Base-by-base conservation (phyloP, 2,329 filamentous ascomycete genomes). In the Tolypocladium ovalisporum region DNA sequence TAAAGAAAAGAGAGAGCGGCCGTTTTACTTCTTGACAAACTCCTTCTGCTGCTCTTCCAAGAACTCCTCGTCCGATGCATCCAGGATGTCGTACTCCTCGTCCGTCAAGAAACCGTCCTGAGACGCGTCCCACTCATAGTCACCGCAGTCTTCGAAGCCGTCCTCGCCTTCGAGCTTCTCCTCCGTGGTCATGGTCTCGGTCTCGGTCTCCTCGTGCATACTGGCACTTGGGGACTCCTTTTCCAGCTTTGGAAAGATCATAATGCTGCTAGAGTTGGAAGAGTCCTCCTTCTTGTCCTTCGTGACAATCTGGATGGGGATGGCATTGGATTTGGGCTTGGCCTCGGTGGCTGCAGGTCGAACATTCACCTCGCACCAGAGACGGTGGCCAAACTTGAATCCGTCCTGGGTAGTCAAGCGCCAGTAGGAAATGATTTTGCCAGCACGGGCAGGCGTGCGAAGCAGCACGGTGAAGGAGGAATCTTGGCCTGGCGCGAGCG, bases 241-340 rank as follows among this genome's bases (percentile, higher is more conserved):
- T 65, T 96, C 91, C 42, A 97, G 82, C 72, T 89, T 96, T 60
- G 94, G 94, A 82, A 97, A 97, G 69, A 97, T 92, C 91, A 97
- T 97, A 66, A 86, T 84, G 73, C 86, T 89, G 56, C 60, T 63
- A 34, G 68, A 62, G 37, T 64, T 62, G 56, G 64, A 63, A 56
- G 74, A 67, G 8, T 66, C 66, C 5, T 52, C 44, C 5, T 54
- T 22, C 53, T 70, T 62, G 54, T 71, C 47, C 10, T 6, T 67
- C 60, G 75, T 70, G 13, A 57, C 53, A 32, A 66, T 60, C 55
- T 66, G 62, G 17, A 59, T 60, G 19, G 61, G 53, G 35, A 57
- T 53, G 17, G 47, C 17, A 34, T 54, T 56, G 42, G 59, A 13
- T 59, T 68, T 65, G 37, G 70, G 61, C 61, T 67, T 65, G 54